Percentiles rank a stretch among this genome's conserved stretches.
phyloP scores from a whole-genome alignment of 805 yeast species.

The Vanderwaltozyma verrucispora region DNA sequence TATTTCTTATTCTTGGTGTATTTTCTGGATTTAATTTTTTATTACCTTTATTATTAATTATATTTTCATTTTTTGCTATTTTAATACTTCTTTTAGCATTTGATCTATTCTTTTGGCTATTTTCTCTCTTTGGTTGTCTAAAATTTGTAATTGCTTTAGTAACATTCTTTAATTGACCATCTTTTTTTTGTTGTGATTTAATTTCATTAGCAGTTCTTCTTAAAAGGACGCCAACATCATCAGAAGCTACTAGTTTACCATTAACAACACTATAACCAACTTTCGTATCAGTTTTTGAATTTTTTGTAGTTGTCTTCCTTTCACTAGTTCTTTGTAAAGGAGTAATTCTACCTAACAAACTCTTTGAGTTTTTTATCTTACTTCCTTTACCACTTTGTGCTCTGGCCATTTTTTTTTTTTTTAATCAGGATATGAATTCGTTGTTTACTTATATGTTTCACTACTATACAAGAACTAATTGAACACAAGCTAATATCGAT shows the following conservation, averaged over 20 bases:
- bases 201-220: constrained; percentile 9
- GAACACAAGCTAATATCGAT: no score
- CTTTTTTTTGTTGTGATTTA: background rate
- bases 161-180: background rate
- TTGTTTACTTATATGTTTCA: no score
- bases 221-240: constrained; percentile 19
- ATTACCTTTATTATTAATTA: background rate
- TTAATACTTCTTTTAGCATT: background rate
- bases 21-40: background rate
- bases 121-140: background rate
- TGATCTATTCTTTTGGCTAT: no score
- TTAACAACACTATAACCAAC: constrained; percentile 18
- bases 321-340: background rate
- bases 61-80: background rate
- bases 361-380: background rate
- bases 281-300: background rate
- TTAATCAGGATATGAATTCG: no score
- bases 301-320: background rate
- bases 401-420: background rate
- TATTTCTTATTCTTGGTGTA: background rate
- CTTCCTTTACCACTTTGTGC: background rate
- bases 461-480: no score
- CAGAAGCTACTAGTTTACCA: constrained; percentile 19
- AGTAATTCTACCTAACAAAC: background rate
- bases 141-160: background rate